These are phyloP conservation scores for Blastobotrys petasosporus DNA, from an alignment of 1,139 yeast species.

Conservation along the genomic window DNA sequence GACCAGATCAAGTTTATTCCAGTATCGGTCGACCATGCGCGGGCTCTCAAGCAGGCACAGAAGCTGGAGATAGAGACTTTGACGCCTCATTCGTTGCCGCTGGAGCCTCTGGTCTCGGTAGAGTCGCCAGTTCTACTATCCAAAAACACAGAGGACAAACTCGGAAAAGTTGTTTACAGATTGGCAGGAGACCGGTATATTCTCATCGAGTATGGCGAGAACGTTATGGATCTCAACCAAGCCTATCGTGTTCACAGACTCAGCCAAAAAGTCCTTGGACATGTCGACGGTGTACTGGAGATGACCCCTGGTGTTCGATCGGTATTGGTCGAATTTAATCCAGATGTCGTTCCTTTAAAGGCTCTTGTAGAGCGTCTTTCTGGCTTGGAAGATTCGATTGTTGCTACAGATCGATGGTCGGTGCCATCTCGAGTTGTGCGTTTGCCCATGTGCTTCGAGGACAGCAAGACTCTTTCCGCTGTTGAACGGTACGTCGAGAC, in stretches of 20 bases:
- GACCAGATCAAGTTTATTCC: conserved; percentile 78
- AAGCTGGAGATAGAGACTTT: conserved; percentile 36
- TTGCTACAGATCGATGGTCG: conserved; percentile 73
- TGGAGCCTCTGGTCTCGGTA: too few relatives aligned
- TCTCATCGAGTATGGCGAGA: conserved; percentile 87
- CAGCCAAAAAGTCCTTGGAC: conserved; percentile 55
- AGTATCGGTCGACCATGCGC: conserved; percentile 61
- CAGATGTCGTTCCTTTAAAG: conserved; percentile 37
- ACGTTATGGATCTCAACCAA: conserved; percentile 74
- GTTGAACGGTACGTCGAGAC: conserved; percentile 90
- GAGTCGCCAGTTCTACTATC: conserved; percentile 35
- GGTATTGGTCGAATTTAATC: conserved; percentile 78
- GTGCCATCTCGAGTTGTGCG: conserved; percentile 76
- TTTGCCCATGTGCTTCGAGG: conserved; percentile 96
- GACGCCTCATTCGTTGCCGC: not conserved
- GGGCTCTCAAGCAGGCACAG: conserved; percentile 53
- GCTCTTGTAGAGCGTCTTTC: conserved; percentile 57
- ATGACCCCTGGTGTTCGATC: conserved; percentile 98
- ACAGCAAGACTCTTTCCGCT: conserved; percentile 77
- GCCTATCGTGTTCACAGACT: conserved; percentile 80
- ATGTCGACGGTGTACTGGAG: conserved; percentile 74
- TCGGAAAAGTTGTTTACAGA: conserved; percentile 61
- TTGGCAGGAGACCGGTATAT: conserved; percentile 96
- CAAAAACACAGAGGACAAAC: conserved; percentile 36
- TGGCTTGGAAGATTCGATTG: conserved; percentile 69